Evolutionary conservation across 1,284 basidiomycete species (phyloP), one percentile per base, ranked within the genome.

Genomic region (Mrakiaceae sp.): DNA sequence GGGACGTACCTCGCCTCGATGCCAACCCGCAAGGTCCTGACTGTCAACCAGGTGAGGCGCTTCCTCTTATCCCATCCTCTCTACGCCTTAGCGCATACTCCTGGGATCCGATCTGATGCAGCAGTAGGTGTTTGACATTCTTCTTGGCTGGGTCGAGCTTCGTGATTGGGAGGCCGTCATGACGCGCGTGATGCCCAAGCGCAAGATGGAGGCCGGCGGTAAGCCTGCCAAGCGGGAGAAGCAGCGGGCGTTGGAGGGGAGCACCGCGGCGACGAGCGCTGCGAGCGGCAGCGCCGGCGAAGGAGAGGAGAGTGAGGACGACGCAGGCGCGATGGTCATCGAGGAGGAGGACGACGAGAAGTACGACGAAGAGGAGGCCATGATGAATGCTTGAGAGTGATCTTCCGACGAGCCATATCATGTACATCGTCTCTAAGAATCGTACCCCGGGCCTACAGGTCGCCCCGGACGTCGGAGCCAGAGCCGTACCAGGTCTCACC

Each of bases 21-120:
- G 69, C 83, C 86, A 16, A 92, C 93, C 3, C 85, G 96, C 65
- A 98, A 97, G 73, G 92, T 99, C 42, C 80, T 99, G 68, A 98
- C 96, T 0, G 93, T 99, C 63, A 98, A 99, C 73, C 95, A 98
- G 77, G 84, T 81, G 42, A 54, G 74, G 69, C 43, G 39, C 9
- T 50, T 14, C 8, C 12, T 27, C 44, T 49, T 16, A 10, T 62
- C 16, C 14, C 50, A 27, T 44, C 9, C 50, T 60, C 42, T 2
- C 42, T 11, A 16, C 4, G 16, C 49, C 58, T 14, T 7, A 39
- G 59, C 16, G 5, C 8, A 61, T n/a, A 39, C 50, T n/a, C 60
- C 49, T 11, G 6, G 9, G 11, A n/a, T 39, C 6, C 16, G 14
- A 39, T n/a, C 44, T 48, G 27, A 49, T 64, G 16, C 14, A 44